Evolutionary conservation across 768 basidiomycete species (phyloP), one percentile per base, ranked within the genome.

Genomic region (Paxillus ammoniavirescens): DNA sequence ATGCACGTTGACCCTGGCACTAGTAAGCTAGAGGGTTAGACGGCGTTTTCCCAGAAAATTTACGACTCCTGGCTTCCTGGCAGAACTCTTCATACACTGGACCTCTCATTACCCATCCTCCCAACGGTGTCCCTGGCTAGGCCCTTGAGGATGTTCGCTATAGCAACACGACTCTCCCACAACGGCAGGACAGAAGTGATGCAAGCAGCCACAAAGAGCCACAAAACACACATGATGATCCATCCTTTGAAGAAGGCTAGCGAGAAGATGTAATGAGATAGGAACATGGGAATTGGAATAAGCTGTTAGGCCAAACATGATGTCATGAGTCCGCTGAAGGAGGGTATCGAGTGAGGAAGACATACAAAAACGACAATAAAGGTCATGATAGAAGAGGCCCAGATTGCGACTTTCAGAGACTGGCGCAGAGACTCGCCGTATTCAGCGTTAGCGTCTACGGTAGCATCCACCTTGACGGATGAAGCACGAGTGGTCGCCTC

Each of bases 251-350:
- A 60, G 35, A 60, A 60, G 12, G 48, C 26, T 35, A 54, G 43
- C 14, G 59, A 60, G 28, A 60, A 58, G 28, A 60, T 41, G 17
- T 60, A 60, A 26, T 60, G 56, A 4, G 59, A 60, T 17, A 60
- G 42, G 56, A 60, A 58, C 56, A 60, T 54, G 17, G 56, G 59
- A 31, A 59, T 51, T 30, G 58, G 58, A 44, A 59, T 57, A 41
- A 59, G 58, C 57, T 59, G n/a, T 17, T 13, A 47, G 21, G 30
- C 15, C 13, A 35, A n/a, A n/a, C n/a, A n/a, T n/a, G n/a, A 28
- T 26, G 15, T 42, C 33, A 23, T 23, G 40, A 21, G 17, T 30
- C n/a, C 30, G 38, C 30, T 13, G 35, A 31, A 41, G 28, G 28
- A 37, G 37, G 13, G 17, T 7, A 23, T 30, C 9, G 7, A 17